Evolutionary conservation across 1,139 yeast genomes (phyloP).

Genomic region (Nakaseomyces kungkrabaensis): DNA sequence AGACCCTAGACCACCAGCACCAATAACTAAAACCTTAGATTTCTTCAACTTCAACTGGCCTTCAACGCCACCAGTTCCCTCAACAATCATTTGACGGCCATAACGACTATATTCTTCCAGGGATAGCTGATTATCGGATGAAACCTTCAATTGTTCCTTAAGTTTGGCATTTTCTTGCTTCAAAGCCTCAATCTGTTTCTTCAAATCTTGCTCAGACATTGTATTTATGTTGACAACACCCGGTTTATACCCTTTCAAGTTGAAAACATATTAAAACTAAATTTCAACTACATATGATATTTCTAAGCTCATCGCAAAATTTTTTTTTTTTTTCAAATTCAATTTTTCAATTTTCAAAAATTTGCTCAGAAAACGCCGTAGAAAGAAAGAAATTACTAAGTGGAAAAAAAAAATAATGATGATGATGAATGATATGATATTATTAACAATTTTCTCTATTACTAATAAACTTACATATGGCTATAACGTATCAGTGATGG

Average conservation of each 20-base stretch:
- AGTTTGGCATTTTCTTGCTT: constrained; percentile 21
- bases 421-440: no score
- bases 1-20: constrained; percentile 96
- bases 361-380: no score
- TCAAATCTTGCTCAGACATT: constrained; percentile 6
- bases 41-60: constrained; percentile 53
- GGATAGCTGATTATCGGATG: constrained; percentile 10
- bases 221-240: no score
- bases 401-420: background rate
- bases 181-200: constrained; percentile 18
- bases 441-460: no score
- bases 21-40: constrained; percentile 63
- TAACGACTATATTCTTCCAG: constrained; percentile 68
- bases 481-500: no score
- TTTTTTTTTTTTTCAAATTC: no score
- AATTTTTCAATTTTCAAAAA: no score
- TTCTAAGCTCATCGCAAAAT: no score
- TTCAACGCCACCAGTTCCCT: constrained; percentile 33
- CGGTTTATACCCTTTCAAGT: no score
- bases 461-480: no score
- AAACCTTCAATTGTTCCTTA: constrained; percentile 11
- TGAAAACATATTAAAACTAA: no score
- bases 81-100: constrained; percentile 94
- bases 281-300: no score
- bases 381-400: background rate